Percentiles rank a stretch among this genome's conserved stretches.
These are phyloP conservation scores for Albophoma yamanashiensis DNA, from an alignment of 2,329 filamentous ascomycete genomes.

Conservation along the genomic window DNA sequence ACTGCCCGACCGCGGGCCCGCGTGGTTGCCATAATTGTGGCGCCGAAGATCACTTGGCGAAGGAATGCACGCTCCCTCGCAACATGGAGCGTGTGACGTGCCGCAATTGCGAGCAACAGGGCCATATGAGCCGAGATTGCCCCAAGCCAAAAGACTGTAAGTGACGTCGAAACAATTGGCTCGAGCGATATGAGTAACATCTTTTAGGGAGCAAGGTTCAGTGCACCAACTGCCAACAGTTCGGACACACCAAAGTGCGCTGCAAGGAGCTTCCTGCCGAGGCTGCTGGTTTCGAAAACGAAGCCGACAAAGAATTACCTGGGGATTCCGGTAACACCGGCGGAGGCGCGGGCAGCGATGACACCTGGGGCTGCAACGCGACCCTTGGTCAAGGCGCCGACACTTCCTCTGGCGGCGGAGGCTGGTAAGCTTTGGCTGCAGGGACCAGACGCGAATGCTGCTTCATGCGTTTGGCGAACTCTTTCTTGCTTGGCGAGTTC, in stretches of 20 bases:
- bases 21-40: conserved; percentile 53
- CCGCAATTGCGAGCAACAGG: conserved; percentile 48
- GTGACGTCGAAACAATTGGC: conserved; percentile 4
- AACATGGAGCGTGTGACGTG: conserved; percentile 41
- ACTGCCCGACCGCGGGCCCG: conserved; percentile 52
- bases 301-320: background rate
- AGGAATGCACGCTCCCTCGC: conserved; percentile 37
- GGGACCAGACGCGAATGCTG: background rate
- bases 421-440: conserved; percentile 1
- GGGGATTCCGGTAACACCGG: background rate
- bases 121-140: conserved; percentile 54
- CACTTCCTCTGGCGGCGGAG: background rate
- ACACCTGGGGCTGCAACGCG: background rate
- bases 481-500: background rate
- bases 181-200: conserved; percentile 8
- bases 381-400: background rate
- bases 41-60: conserved; percentile 45
- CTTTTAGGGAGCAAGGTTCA: conserved; percentile 26
- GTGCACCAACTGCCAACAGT: conserved; percentile 26
- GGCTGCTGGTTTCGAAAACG: background rate
- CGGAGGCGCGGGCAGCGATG: background rate
- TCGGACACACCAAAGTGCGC: conserved; percentile 26
- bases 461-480: background rate
- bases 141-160: conserved; percentile 38
- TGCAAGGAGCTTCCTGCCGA: conserved; percentile 17